These are phyloP conservation scores for Zygoascus hellenicus DNA, from an alignment of 1,139 yeast species.

Conservation along the genomic window DNA sequence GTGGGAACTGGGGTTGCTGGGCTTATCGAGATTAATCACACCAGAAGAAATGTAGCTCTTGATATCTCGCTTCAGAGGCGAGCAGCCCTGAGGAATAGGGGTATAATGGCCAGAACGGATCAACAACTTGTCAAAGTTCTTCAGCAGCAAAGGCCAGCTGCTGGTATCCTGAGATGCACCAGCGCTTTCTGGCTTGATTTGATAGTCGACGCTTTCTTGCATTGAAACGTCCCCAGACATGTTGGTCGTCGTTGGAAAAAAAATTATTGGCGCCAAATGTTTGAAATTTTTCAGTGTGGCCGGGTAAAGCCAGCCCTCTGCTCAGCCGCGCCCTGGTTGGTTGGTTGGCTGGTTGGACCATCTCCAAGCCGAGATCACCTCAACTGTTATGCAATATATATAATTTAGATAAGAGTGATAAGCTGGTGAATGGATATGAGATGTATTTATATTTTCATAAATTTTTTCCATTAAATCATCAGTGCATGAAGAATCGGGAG, in stretches of 20 bases:
- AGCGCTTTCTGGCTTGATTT: slow-evolving; percentile 86
- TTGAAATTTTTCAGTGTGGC: slow-evolving; percentile 1
- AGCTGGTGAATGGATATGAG: too few relatives aligned
- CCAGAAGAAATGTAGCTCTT: slow-evolving; percentile 88
- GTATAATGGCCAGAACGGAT: slow-evolving; percentile 97
- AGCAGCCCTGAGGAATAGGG: slow-evolving; percentile 91
- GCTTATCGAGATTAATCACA: slow-evolving; percentile 95
- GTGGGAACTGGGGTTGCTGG: slow-evolving; percentile 95
- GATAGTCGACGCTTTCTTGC: slow-evolving; percentile 33
- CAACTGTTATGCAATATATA: too few relatives aligned
- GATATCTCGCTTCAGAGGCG: slow-evolving; percentile 91
- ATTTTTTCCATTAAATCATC: too few relatives aligned
- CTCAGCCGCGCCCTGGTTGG: too few relatives aligned
- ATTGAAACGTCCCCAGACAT: slow-evolving; percentile 23
- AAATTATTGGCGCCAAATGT: slow-evolving; percentile 7
- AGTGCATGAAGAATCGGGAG: too few relatives aligned
- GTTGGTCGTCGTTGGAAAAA: slow-evolving; percentile 2
- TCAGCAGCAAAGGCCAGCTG: slow-evolving; percentile 91
- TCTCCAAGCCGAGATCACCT: too few relatives aligned
- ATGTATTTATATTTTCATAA: too few relatives aligned
- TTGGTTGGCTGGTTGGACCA: too few relatives aligned
- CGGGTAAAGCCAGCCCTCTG: too few relatives aligned
- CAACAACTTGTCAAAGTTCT: slow-evolving; percentile 86
- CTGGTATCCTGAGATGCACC: slow-evolving; percentile 76
- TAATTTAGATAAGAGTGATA: too few relatives aligned